Base-by-base conservation (phyloP, 805 yeast genomes). In the Suhomyces emberorum region DNA sequence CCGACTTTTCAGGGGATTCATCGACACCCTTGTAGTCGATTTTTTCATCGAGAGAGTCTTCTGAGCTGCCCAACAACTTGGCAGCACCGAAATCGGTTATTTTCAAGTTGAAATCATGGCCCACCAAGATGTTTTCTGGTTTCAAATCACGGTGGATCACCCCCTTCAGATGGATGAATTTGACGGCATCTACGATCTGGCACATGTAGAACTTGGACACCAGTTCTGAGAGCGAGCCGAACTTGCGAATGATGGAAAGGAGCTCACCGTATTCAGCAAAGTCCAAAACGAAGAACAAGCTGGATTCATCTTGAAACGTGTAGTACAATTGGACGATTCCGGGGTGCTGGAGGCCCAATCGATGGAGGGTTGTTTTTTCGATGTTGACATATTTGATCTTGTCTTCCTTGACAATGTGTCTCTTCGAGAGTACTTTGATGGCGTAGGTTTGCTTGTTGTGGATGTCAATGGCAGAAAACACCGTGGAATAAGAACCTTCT, bases 71-170 rank as follows among this genome's bases (percentile, higher is more conserved):
- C 11, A 86, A 63, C 4, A 87, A 66, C 56, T 86, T 88, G 1
- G 98, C 98, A n/a, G 98, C 95, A 8, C 98, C 98, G 60, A 93
- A 93, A 62, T 93, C 98, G 2, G 98, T 93, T 38, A 93, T 81
- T 75, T 89, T 88, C 41, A 93, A 64, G 51, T 86, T 81, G 76
- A 89, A 87, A 38, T 87, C 93, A 42, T 79, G 79, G 52, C 85
- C 91, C 31, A 93, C 74, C 47, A 91, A 59, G 32, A 91, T 84
- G 55, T 91, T 91, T 52, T 91, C 98, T 0, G 98, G 98, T 59
- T 91, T 91, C 51, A 93, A 65, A 61, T 93, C 98, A 43, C 98
- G 72, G 57, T 91, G 98, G 14, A 93, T 84, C 8, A 91, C 86
- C 1, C 96, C 96, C 48, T 79, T 83, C 39, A 77, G 76, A 56